Percentiles rank a stretch among this genome's conserved stretches.
These are phyloP conservation scores for Citrus inodora DNA, from an alignment of 345 rosid species.

Conservation along the genomic window DNA sequence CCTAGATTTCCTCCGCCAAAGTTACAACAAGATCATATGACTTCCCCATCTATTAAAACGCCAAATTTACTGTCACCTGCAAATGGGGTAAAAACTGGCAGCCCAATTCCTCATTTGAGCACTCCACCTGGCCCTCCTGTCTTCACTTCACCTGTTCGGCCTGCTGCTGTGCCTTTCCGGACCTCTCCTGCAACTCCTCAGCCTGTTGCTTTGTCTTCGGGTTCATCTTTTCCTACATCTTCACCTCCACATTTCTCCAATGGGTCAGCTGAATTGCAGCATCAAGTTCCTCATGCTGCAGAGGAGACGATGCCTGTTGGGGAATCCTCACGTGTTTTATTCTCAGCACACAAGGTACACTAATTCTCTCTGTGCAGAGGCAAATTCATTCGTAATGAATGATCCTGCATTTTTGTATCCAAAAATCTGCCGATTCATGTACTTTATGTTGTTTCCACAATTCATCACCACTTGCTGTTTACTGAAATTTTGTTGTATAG, in stretches of 20 bases:
- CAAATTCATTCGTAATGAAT: neutral
- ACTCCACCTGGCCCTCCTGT: slow-evolving; percentile 95
- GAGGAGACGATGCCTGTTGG: slow-evolving; percentile 45
- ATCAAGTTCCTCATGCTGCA: slow-evolving; percentile 45
- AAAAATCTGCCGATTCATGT: neutral
- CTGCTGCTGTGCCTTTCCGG: slow-evolving; percentile 94
- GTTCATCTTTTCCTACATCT: slow-evolving; percentile 75
- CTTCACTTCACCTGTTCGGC: slow-evolving; percentile 80
- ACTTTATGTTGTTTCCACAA: neutral
- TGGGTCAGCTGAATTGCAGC: slow-evolving; percentile 53
- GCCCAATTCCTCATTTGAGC: slow-evolving; percentile 72
- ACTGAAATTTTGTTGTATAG: slow-evolving; percentile 27
- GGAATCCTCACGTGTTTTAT: slow-evolving; percentile 60
- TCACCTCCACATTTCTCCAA: slow-evolving; percentile 73
- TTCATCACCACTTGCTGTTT: neutral
- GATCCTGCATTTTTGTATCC: neutral
- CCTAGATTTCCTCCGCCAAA: slow-evolving; percentile 67
- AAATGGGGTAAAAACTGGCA: slow-evolving; percentile 65
- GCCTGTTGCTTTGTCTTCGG: slow-evolving; percentile 76
- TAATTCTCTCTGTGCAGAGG: neutral
- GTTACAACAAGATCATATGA: slow-evolving; percentile 54
- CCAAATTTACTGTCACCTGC: slow-evolving; percentile 55
- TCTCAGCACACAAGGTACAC: slow-evolving; percentile 80
- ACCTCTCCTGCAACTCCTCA: slow-evolving; percentile 90
- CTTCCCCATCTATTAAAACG: slow-evolving; percentile 50